Evolutionary conservation across 2,329 filamentous ascomycete genomes (phyloP).

Genomic region (Sarocladium brachiariae): DNA sequence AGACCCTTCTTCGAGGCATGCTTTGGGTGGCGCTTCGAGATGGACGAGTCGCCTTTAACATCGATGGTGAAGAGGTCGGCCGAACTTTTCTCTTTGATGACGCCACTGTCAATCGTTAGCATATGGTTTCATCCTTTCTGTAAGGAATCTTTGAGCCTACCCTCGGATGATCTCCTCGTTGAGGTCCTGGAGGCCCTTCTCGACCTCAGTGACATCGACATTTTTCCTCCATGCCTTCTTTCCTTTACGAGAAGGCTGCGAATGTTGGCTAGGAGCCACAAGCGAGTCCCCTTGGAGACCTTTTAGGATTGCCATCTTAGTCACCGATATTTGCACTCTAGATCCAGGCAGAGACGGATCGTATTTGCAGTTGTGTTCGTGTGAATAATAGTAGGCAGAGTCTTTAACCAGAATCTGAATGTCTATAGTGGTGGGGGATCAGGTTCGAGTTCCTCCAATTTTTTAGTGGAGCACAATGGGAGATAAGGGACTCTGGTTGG

Average conservation of each 20-base stretch:
- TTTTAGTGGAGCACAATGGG: conserved; percentile 12
- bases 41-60: conserved; percentile 59
- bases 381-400: background rate
- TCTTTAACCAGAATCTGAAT: conserved; percentile 5
- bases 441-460: conserved; percentile 11
- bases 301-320: conserved; percentile 47
- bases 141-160: conserved; percentile 37
- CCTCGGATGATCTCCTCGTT: conserved; percentile 89
- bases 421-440: conserved; percentile 2
- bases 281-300: conserved; percentile 37
- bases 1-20: conserved; percentile 65
- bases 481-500: conserved; percentile 2
- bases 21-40: conserved; percentile 56
- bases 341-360: too few relatives aligned
- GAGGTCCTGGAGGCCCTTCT: conserved; percentile 73
- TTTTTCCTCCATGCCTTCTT: conserved; percentile 99
- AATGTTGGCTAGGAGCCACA: conserved; percentile 69
- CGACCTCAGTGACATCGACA: conserved; percentile 83
- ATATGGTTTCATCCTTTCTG: background rate
- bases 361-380: background rate
- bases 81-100: conserved; percentile 75
- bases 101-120: conserved; percentile 52
- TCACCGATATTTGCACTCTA: too few relatives aligned
- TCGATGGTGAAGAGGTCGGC: conserved; percentile 83
- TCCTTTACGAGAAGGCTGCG: conserved; percentile 88